Base-by-base conservation (phyloP, 1,284 basidiomycete species). In the Earliella scabrosa region DNA sequence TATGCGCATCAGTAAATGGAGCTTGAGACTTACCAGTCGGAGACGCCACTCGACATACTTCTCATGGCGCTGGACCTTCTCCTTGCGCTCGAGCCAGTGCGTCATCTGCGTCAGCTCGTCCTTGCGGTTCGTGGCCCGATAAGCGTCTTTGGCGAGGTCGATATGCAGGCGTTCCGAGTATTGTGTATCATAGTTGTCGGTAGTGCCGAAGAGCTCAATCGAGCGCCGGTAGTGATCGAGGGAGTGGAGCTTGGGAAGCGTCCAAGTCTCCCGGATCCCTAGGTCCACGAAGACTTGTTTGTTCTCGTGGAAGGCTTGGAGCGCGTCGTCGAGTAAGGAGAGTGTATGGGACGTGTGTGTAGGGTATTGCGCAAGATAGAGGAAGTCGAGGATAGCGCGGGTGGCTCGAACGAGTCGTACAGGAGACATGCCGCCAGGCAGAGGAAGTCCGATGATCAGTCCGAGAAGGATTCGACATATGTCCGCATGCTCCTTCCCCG, bases 81-180 rank as follows among this genome's bases (percentile, higher is more conserved):
- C 43, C 6, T 16, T 8, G 14, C 43, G 43, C 11, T 45, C 43
- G 0, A 75, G 58, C 74, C 75, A 76, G 0, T 34, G 13, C 0
- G 68, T 70, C 75, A 76, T 77, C 45, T 74, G 73, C 3, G 56
- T 13, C 23, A 67, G 64, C 43, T 73, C 67, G 20, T 74, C 66
- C 32, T 69, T 69, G 18, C 60, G 59, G 50, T 74, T 75, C 13
- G 68, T 70, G 2, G 71, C 65, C 14, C 63, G 57, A 39, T 72
- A 74, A 1, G 43, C 43, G 6, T 45, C 27, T 26, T 45, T 45
- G 2, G 43, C 43, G 43, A 45, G 26, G 18, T 45, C 43, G 1
- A 45, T 45, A 26, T 45, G 43, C 26, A 45, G 27, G 2, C 26
- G 43, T 16, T 45, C 43, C 1, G 26, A 14, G n/a, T 31, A 45